phyloP scores from a whole-genome alignment of 805 yeast species.

The Metschnikowia similis region DNA sequence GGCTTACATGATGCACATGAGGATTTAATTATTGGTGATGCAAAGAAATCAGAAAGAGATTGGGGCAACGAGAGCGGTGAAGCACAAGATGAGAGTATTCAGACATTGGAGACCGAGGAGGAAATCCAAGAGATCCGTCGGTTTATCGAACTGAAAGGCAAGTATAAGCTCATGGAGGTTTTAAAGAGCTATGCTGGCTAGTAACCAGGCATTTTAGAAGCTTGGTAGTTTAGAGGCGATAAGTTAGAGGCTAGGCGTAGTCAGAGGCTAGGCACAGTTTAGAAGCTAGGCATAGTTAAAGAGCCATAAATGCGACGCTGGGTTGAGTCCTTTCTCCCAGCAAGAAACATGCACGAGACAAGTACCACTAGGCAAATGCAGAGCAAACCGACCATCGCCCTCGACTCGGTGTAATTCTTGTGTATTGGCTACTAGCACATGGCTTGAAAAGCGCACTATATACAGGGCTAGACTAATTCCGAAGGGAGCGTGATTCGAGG shows the following conservation, averaged over 20 bases:
- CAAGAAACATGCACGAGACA: background rate
- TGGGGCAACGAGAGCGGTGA: background rate
- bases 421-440: no score
- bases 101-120: background rate
- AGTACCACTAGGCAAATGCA: background rate
- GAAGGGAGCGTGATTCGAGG: conserved; percentile 17
- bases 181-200: conserved; percentile 26
- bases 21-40: background rate
- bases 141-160: conserved; percentile 66
- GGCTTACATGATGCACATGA: background rate
- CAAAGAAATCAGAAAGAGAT: background rate
- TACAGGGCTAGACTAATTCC: background rate
- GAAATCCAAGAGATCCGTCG: conserved; percentile 41
- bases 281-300: background rate
- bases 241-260: no score
- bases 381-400: background rate
- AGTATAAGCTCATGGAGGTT: conserved; percentile 58
- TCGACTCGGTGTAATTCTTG: no score
- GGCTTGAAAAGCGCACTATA: background rate
- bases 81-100: background rate
- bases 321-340: no score
- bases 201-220: no score
- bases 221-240: no score
- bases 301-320: no score
- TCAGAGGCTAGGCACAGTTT: no score